Percentiles rank a stretch among this genome's conserved stretches.
These are phyloP conservation scores for Peterozyma toletana DNA, from an alignment of 805 yeast species.

Conservation along the genomic window DNA sequence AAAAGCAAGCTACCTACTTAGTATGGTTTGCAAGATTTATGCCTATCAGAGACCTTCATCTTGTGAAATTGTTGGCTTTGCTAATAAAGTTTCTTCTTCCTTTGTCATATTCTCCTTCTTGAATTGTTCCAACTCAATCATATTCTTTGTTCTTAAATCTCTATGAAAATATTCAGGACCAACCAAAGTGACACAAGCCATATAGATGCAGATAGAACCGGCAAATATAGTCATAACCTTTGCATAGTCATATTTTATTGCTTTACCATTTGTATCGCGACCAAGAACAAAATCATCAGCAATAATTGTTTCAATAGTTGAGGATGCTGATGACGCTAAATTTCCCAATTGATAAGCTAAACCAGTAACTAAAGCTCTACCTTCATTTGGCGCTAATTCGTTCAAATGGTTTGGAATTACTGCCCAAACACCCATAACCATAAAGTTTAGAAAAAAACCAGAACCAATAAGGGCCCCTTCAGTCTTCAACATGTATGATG, in stretches of 20 bases:
- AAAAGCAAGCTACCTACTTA: no score
- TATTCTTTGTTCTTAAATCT: slow-evolving; percentile 14
- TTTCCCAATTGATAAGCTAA: slow-evolving; percentile 63
- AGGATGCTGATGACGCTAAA: slow-evolving; percentile 56
- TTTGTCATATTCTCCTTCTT: neutral
- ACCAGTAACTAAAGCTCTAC: slow-evolving; percentile 57
- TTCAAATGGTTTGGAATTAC: slow-evolving; percentile 55
- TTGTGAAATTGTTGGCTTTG: neutral
- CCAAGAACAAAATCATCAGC: slow-evolving; percentile 45
- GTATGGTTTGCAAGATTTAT: no score
- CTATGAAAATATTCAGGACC: slow-evolving; percentile 42
- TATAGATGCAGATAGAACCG: slow-evolving; percentile 52
- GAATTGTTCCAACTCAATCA: neutral
- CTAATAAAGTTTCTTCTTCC: neutral
- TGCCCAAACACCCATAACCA: slow-evolving; percentile 69
- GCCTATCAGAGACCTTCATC: no score
- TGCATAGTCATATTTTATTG: slow-evolving; percentile 38
- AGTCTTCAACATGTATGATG: slow-evolving; percentile 43
- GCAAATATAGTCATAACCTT: slow-evolving; percentile 61
- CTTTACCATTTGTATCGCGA: slow-evolving; percentile 19
- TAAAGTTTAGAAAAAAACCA: slow-evolving; percentile 52
- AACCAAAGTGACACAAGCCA: slow-evolving; percentile 39
- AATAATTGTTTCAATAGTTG: slow-evolving; percentile 60
- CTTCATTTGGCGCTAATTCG: slow-evolving; percentile 55
- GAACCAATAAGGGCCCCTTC: slow-evolving; percentile 49